Evolutionary conservation across 176 grass and related monocot genomes (phyloP), one percentile per base, ranked within the genome.

Genomic region (Olyra latifolia): DNA sequence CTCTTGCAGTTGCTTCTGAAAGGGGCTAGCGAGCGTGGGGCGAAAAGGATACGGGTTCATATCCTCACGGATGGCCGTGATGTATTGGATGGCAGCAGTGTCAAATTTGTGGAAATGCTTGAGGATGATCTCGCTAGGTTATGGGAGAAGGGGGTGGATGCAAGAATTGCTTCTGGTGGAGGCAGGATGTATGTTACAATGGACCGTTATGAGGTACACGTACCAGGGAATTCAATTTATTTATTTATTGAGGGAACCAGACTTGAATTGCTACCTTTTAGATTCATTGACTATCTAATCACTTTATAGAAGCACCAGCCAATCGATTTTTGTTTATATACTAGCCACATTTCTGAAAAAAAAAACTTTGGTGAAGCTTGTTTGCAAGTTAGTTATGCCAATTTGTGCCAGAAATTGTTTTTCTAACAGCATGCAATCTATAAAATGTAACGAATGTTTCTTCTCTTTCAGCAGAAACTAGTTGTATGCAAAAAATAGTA

Each of bases 101-200:
- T 98, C 86, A 74, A 78, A 10, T 98, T 95, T 82, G 90, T 98
- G n/a, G 92, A 93, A 23, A 84, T 84, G 62, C 88, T 95, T 42
- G 95, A 98, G 90, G 85, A 86, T 19, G 86, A 95, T 63, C 86
- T 98, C 20, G 83, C 80, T 0, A 82, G 78, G 46, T 64, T 98
- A 71, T 73, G 71, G 49, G 84, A 92, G 2, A 95, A 93, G 66
- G 95, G 95, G 5, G 50, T 94, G 8, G 95, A 98, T 60, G 95
- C 95, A 20, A 82, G 82, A 56, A 57, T 98, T 66, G 92, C 95
- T 63, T 98, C 95, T 24, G 95, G 95, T 62, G 95, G 95, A 49
- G 95, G 95, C 80, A 93, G 92, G 48, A 98, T 98, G 95, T 86
- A 98, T 62, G 95, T 98, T 45, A 98, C 90, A 0, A 98, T 98